These are phyloP conservation scores for Magnusiomyces fungicola DNA, from an alignment of 1,139 yeast genomes.

Conservation along the genomic window DNA sequence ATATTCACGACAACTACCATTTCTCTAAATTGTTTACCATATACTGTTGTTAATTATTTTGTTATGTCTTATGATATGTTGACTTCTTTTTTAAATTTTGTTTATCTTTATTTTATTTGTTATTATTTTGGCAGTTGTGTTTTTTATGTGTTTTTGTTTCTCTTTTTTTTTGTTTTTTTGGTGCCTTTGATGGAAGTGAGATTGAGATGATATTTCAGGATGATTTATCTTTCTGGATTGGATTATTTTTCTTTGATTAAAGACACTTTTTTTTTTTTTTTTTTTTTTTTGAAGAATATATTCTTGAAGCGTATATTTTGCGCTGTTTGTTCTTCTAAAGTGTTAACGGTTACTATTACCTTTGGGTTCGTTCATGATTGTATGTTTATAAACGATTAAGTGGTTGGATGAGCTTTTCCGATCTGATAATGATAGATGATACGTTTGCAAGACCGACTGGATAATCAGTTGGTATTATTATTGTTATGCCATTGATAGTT, in stretches of 20 bases:
- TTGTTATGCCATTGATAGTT: too few relatives aligned
- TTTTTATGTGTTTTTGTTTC: background rate
- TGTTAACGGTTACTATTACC: too few relatives aligned
- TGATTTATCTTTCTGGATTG: background rate
- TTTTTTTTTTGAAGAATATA: slow-evolving; percentile 5
- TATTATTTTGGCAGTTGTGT: background rate
- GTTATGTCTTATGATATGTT: background rate
- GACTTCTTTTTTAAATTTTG: background rate
- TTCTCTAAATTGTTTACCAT: too few relatives aligned
- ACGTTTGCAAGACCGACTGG: too few relatives aligned
- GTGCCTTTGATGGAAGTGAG: background rate
- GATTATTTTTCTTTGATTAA: background rate
- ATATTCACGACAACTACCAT: too few relatives aligned
- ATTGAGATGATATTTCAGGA: background rate
- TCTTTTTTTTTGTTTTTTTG: background rate
- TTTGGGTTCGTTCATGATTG: too few relatives aligned
- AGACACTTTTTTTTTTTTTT: slow-evolving; percentile 10
- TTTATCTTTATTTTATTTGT: background rate
- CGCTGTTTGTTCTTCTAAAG: background rate
- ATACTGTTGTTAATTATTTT: background rate
- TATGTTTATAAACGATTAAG: too few relatives aligned
- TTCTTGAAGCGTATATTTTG: background rate
- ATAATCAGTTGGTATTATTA: too few relatives aligned
- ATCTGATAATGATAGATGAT: too few relatives aligned
- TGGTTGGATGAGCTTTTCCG: too few relatives aligned